Conservation (phyloP, 805 yeast species). For the Lipomyces mesembrius region DNA sequence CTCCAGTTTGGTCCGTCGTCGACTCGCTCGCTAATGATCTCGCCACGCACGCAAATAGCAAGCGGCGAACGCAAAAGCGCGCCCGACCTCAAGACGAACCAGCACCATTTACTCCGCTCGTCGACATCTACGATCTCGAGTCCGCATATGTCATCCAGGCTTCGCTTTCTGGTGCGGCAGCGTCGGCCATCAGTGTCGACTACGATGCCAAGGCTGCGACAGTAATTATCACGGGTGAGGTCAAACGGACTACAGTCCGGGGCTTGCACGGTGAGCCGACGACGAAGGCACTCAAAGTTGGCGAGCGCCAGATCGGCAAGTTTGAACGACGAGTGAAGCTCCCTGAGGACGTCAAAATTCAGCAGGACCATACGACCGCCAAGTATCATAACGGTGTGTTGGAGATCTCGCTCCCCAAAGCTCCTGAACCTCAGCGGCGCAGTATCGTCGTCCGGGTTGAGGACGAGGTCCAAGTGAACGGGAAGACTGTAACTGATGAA, state of each 20-base stretch:
- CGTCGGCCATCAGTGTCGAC: slow-evolving; percentile 26
- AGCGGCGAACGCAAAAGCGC: slow-evolving; percentile 7
- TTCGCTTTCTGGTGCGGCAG: slow-evolving; percentile 24
- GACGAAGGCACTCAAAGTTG: slow-evolving; percentile 19
- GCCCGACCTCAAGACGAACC: neutral
- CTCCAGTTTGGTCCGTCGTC: slow-evolving; percentile 14
- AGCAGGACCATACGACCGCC: slow-evolving; percentile 54
- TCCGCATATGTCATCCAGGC: slow-evolving; percentile 19
- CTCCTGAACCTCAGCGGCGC: slow-evolving; percentile 9
- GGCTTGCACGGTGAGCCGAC: slow-evolving; percentile 13
- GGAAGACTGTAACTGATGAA: neutral
- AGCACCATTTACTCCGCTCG: slow-evolving; percentile 14
- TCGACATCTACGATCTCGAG: slow-evolving; percentile 28
- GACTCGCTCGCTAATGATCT: slow-evolving; percentile 20
- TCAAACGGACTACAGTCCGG: slow-evolving; percentile 13
- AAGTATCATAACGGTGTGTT: slow-evolving; percentile 54
- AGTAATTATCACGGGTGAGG: slow-evolving; percentile 20
- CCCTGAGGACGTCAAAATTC: slow-evolving; percentile 49
- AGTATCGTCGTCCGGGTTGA: slow-evolving; percentile 3
- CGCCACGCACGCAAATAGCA: slow-evolving; percentile 8
- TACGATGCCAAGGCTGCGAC: slow-evolving; percentile 16
- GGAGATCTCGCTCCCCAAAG: slow-evolving; percentile 51
- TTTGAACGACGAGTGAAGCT: slow-evolving; percentile 52
- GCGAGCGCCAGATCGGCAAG: slow-evolving; percentile 49
- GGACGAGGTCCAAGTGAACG: slow-evolving; percentile 5